Evolutionary conservation across 2,329 filamentous ascomycete genomes (phyloP), one percentile per base, ranked within the genome.

Genomic region (Trichoderma aggressivum): DNA sequence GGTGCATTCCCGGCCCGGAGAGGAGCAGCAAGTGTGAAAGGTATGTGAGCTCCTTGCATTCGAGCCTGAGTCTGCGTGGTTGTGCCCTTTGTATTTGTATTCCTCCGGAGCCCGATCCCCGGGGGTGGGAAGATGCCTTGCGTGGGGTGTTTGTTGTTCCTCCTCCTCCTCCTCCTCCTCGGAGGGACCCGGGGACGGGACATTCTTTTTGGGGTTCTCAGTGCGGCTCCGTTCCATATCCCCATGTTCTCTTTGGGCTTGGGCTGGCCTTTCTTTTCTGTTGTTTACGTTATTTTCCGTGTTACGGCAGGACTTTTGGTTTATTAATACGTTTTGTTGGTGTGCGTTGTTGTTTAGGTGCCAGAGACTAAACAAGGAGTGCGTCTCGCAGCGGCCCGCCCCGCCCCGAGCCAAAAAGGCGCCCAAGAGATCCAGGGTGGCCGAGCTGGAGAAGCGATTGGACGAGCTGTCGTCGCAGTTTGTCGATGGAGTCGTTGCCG

Each of bases 371-470:
- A 77, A 79, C 69, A 87, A 86, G 74, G 75, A 82, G 65, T 87
- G 85, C 76, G 78, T 82, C 53, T 81, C 81, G 6, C 84, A 86
- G 72, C 83, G 78, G 53, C 84, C 85, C 60, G 85, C 84, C 16
- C 84, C 84, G 64, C 82, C 84, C 3, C 82, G 84, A 58, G 79
- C 81, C 64, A 84, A 84, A 75, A 86, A 83, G 76, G 79, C 81
- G 24, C 81, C 82, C 55, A 85, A 84, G 77, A 79, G 84, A 18
- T 86, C 84, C 21, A 80, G 84, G 60, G 84, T 87, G 53, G 82
- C 85, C 21, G 84, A 86, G 76, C 80, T 87, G 12, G 85, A 87
- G 77, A 84, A 83, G 76, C 80, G 85, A 1, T 80, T 87, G 1
- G 81, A 86, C 71, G 83, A 86, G 75, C 78, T 87, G 70, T 85